Evolutionary conservation across 352 stramenopile genomes (phyloP), one percentile per base, ranked within the genome.

Genomic region (Globisporangium uncinulatum): DNA sequence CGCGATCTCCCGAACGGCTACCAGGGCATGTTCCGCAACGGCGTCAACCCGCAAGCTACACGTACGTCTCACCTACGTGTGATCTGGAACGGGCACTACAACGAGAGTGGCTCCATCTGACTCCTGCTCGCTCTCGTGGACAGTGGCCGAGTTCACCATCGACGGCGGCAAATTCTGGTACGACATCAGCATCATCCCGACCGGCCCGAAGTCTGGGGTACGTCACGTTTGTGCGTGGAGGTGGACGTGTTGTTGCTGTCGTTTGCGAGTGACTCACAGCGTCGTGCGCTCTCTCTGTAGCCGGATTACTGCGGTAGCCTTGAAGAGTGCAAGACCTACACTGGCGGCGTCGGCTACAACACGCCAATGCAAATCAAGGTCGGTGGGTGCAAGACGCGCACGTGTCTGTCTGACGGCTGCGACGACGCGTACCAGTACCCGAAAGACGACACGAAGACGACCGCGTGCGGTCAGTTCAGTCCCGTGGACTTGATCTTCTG

Each of bases 121-220:
- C 24, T 29, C 24, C 2, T 29, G 24, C 4, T 29, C 24, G 24
- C 24, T 29, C 24, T 29, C 24, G 4, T 29, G 24, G 24, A 29
- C 45, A 86, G 76, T 89, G 46, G 79, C 74, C 14, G 81, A 91
- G 57, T 87, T 92, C 55, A 88, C 81, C 3, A 63, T 36, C 17
- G 66, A 76, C 37, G 74, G 71, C 43, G 73, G 67, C 36, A 83
- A 29, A 29, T 29, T 61, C 14, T 89, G 82, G 77, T 80, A 60
- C 51, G 82, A 89, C 51, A 92, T 92, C 57, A 87, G 75, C 47
- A 85, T 78, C 70, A 89, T 92, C 61, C 79, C 81, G 0, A 89
- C 81, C 24, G 24, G 24, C 4, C 24, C 24, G 24, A 29, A 29
- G 24, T 29, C 24, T 29, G 24, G 24, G 24, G 24, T 29, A 29